Conservation (phyloP, 306 rosid species). For the Prinsepia uniflora region DNA sequence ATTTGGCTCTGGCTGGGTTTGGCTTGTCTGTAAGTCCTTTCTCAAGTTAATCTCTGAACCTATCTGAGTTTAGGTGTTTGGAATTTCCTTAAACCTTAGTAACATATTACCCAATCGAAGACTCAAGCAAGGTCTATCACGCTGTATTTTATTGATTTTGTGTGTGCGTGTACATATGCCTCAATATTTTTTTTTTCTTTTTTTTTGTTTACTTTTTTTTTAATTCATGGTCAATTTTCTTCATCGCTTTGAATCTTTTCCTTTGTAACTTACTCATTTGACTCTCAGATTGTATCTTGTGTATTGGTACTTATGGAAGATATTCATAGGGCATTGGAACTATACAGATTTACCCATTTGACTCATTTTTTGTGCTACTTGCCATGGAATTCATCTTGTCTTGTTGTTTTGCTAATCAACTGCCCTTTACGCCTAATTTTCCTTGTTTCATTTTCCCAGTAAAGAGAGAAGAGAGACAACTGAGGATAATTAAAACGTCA, state of each 20-base stretch:
- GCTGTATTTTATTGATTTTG: no score
- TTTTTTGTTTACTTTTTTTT: no score
- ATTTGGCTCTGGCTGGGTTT: slow-evolving; percentile 99
- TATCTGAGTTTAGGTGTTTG: background rate
- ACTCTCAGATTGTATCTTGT: background rate
- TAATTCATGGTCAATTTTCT: no score
- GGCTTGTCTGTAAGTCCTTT: slow-evolving; percentile 89
- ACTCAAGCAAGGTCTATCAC: no score
- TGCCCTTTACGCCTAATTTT: background rate
- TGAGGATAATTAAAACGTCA: slow-evolving; percentile 61
- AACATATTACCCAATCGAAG: no score
- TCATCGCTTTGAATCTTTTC: no score
- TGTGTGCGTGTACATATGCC: no score
- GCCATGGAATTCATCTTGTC: slow-evolving; percentile 1
- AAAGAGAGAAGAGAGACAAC: slow-evolving; percentile 75
- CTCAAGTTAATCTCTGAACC: background rate
- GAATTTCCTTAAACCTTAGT: background rate
- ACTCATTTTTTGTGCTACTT: background rate
- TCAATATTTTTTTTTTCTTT: no score
- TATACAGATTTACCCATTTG: background rate
- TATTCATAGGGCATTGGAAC: background rate
- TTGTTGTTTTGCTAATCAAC: slow-evolving; percentile 8
- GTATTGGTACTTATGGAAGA: background rate
- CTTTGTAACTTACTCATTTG: background rate
- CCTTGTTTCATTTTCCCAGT: slow-evolving; percentile 41